phyloP scores from a whole-genome alignment of 2,329 filamentous ascomycete genomes.

The Alternaria gaisen region DNA sequence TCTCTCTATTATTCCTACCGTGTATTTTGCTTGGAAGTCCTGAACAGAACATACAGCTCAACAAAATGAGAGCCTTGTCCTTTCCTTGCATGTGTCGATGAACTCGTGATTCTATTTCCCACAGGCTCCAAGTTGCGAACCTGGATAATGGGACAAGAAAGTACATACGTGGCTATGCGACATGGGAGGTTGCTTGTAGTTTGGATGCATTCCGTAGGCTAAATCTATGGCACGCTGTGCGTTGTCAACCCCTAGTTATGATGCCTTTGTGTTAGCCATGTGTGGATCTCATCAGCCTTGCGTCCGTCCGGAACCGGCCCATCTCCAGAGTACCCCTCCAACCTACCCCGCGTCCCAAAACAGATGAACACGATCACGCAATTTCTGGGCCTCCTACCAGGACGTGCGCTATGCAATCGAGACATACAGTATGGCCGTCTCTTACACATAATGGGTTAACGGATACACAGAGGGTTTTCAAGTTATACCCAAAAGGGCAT shows the following conservation, averaged over 20 bases:
- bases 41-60: not conserved
- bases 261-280: not conserved
- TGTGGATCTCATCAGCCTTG: not conserved
- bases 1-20: not conserved
- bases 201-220: conserved; percentile 9
- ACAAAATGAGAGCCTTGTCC: not conserved
- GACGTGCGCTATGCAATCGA: not conserved
- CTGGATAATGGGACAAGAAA: conserved; percentile 1
- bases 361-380: conserved; percentile 5
- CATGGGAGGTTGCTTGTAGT: conserved; percentile 8
- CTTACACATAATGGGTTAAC: not conserved
- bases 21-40: conserved; percentile 3
- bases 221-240: conserved; percentile 8
- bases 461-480: not conserved
- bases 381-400: conserved; percentile 1
- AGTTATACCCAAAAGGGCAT: not conserved
- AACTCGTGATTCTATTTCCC: not conserved
- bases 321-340: conserved; percentile 1
- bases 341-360: not conserved
- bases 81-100: conserved; percentile 1
- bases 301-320: not conserved
- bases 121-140: not conserved
- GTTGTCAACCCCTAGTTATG: not conserved
- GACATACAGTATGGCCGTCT: not conserved
- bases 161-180: not conserved